A percentile compares a stretch with the other conserved stretches of the same genome.
These are phyloP conservation scores for Penicillium griseofulvum DNA, from an alignment of 2,329 filamentous ascomycete genomes.

Conservation along the genomic window DNA sequence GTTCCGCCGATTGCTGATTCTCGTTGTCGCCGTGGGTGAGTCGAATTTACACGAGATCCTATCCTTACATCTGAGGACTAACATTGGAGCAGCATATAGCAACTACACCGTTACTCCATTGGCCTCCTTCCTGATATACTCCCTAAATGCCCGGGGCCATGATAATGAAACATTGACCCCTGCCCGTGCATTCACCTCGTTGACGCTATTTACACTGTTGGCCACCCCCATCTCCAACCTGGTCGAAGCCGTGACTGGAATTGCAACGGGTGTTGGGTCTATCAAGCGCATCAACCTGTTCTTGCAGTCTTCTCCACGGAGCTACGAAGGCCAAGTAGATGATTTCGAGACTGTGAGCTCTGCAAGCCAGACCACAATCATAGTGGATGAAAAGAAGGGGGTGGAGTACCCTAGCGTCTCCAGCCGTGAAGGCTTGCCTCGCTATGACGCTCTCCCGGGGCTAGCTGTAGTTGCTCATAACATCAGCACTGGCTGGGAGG, in stretches of 20 bases:
- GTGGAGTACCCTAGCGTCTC: background rate
- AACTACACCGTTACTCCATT: conserved; percentile 6
- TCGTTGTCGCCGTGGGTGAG: conserved; percentile 3
- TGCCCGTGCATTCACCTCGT: conserved; percentile 11
- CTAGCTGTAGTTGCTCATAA: background rate
- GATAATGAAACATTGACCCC: conserved; percentile 2
- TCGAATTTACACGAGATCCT: background rate
- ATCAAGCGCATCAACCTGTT: conserved; percentile 8
- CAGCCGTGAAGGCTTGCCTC: background rate
- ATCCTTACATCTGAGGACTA: background rate
- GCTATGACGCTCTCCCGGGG: background rate
- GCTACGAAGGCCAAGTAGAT: background rate
- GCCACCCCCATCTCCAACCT: conserved; percentile 2
- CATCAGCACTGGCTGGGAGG: conserved; percentile 1
- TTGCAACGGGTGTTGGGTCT: conserved; percentile 7
- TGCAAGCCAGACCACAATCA: background rate
- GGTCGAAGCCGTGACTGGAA: conserved; percentile 2
- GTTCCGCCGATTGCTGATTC: conserved; percentile 23
- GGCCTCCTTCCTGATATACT: conserved; percentile 10
- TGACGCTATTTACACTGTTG: conserved; percentile 11
- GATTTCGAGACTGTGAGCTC: background rate
- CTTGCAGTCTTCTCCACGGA: background rate
- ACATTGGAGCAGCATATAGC: conserved; percentile 1
- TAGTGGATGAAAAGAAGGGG: background rate
- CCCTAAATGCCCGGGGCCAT: background rate